A percentile compares a stretch with the other conserved stretches of the same genome.
These are phyloP conservation scores for Phyllostachys edulis DNA, from an alignment of 176 grass and related monocot genomes.

Conservation along the genomic window DNA sequence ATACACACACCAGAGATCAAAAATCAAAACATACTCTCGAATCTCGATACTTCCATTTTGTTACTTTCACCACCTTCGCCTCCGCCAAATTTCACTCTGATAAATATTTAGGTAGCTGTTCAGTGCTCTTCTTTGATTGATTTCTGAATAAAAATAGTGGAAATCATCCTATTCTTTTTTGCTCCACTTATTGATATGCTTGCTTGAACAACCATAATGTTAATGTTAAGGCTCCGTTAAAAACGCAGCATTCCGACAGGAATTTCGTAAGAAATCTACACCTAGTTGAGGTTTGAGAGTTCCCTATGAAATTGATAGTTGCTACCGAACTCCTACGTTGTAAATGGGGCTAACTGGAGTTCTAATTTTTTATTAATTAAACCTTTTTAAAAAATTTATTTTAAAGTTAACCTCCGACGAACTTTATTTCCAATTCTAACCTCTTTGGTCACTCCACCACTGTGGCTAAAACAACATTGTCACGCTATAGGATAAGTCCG, in stretches of 20 bases:
- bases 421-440: too few relatives aligned
- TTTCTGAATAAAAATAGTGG: constrained; percentile 18
- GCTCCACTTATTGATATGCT: background rate
- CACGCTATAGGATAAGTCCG: too few relatives aligned
- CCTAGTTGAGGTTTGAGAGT: background rate
- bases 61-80: background rate
- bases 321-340: background rate
- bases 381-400: too few relatives aligned
- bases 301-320: background rate
- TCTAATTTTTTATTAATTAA: too few relatives aligned
- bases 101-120: constrained; percentile 7
- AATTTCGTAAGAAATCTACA: background rate
- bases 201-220: background rate
- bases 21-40: background rate
- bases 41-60: background rate
- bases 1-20: background rate
- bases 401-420: too few relatives aligned
- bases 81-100: background rate
- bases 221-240: background rate
- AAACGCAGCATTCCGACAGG: background rate
- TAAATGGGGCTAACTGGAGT: background rate
- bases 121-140: background rate
- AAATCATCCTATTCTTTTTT: background rate
- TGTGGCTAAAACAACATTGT: too few relatives aligned
- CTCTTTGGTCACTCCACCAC: too few relatives aligned